Base-by-base conservation (phyloP, 805 yeast species). In the Tetrapisispora fleetii region DNA sequence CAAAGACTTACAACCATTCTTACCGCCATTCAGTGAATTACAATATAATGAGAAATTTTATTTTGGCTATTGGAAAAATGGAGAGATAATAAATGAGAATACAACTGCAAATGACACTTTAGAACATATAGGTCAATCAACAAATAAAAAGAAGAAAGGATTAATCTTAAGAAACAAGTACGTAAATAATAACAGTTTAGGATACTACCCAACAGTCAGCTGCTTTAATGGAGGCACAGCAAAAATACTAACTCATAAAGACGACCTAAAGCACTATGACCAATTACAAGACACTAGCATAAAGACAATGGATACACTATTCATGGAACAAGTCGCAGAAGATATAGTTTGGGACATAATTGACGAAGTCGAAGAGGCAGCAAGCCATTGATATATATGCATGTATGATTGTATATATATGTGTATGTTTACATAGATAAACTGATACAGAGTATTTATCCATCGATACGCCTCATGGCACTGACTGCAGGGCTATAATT, bases 171-270 rank as follows among this genome's bases (percentile, higher is more conserved):
- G 63, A 39, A 67, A 65, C 48, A 64, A 70, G 66, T 53, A 68
- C 58, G 78, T 57, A 14, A 95, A 93, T 62, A 96, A 93, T 61
- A 95, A 95, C 0, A 70, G 79, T 40, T 67, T 88, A 48, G 99
- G 98, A 0, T 93, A 93, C 62, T 93, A 81, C 66, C 98, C 99
- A 1, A 86, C 89, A 70, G 73, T 87, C 33, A 85, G 95, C 48
- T 85, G 84, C 24, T 93, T 79, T 61, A 79, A 79, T 54, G 83
- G 83, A 2, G 98, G 98, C 0, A 69, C 76, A 10, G 95, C 86
- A 5, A 70, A 76, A 50, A 63, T 91, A 49, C 80, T 85, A 53
- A 73, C 87, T 2, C 85, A 89, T 0, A 83, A 40, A 17, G 36
- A 87, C 0, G 71, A 79, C 13, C 76, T 89, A 55, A 70, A 72